Base-by-base conservation (phyloP, 495 filamentous ascomycete genomes). In the Lasiosphaeria ovina region DNA sequence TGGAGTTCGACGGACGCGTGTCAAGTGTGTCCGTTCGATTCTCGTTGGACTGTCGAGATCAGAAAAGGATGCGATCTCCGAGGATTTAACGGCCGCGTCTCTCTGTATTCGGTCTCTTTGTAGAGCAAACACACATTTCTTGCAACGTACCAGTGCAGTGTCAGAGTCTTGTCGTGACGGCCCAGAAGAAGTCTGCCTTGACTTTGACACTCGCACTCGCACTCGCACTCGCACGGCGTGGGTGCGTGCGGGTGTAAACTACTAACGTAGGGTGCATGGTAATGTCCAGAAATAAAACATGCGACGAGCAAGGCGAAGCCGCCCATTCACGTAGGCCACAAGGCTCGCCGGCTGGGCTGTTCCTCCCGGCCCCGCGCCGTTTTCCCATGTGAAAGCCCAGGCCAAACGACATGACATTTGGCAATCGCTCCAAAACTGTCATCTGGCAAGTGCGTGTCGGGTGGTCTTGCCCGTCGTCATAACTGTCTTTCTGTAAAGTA, bases 1-100 rank as follows among this genome's bases (percentile, higher is more conserved):
- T 47, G 44, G 44, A 47, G 44, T 47, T 47, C 44, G 44, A 47
- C 44, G 44, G 44, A 47, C 44, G 44, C 44, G 44, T 47, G 44
- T 47, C 44, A 47, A 47, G 44, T 14, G 16, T n/a, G 44, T 47
- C 44, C 16, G 12, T 11, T 47, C 5, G 12, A n/a, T n/a, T 47
- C 8, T 47, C 14, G 38, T 8, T 42, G 8, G 38, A 42, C 38
- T 8, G 12, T 1, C 16, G 5, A n/a, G 16, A 11, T 47, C 44
- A 11, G 44, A 14, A 47, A 47, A 4, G 12, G 16, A 47, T 47
- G 44, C 44, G 12, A n/a, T 47, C 16, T n/a, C 12, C 6, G 44
- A n/a, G 12, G 12, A 47, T 47, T 47, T 47, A 47, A 47, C 44
- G 44, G 44, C 0, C 12, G 12, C 11, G 12, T 47, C 12, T 47